Percentiles rank a stretch among this genome's conserved stretches.
Evolutionary conservation across 192 early-diverging fungal genomes (phyloP).

Genomic region (Spizellomyces punctatus): DNA sequence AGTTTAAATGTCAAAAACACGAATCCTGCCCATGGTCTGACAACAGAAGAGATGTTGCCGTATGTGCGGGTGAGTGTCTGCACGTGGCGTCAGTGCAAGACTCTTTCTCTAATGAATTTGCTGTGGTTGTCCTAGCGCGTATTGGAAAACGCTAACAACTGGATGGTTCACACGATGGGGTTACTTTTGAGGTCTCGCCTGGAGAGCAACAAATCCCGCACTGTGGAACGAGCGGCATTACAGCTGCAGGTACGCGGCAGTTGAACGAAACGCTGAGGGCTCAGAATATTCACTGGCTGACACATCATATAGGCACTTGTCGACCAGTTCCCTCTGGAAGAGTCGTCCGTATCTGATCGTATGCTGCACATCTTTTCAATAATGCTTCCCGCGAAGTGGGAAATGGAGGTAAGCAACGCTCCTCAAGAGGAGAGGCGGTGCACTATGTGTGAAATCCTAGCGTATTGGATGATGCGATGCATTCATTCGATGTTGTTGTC

Average conservation of each 20-base stretch:
- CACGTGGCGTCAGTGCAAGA: too few species aligned
- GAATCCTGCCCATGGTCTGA: slow-evolving; percentile 91
- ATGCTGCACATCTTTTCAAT: slow-evolving; percentile 80
- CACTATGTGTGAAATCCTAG: background rate
- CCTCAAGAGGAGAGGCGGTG: too few species aligned
- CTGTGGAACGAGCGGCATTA: slow-evolving; percentile 84
- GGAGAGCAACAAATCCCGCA: slow-evolving; percentile 82
- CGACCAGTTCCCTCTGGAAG: slow-evolving; percentile 79
- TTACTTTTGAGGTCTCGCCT: slow-evolving; percentile 88
- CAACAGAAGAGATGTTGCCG: slow-evolving; percentile 94
- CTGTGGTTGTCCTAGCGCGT: slow-evolving; percentile 58
- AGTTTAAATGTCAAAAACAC: slow-evolving; percentile 90
- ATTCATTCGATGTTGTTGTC: slow-evolving; percentile 2
- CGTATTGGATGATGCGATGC: background rate
- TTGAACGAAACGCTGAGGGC: too few species aligned
- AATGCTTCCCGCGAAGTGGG: slow-evolving; percentile 90
- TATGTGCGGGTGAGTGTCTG: slow-evolving; percentile 67
- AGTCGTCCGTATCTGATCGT: slow-evolving; percentile 72
- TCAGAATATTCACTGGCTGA: background rate
- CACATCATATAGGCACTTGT: slow-evolving; percentile 67
- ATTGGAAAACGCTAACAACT: slow-evolving; percentile 92
- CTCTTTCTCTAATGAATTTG: slow-evolving; percentile 1
- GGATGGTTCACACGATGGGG: slow-evolving; percentile 97
- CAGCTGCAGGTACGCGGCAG: slow-evolving; percentile 69
- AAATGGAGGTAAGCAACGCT: slow-evolving; percentile 70